Percentiles rank a stretch among this genome's conserved stretches.
Evolutionary conservation across 805 yeast species (phyloP).

Genomic region (Cyberlindnera suaveolens): DNA sequence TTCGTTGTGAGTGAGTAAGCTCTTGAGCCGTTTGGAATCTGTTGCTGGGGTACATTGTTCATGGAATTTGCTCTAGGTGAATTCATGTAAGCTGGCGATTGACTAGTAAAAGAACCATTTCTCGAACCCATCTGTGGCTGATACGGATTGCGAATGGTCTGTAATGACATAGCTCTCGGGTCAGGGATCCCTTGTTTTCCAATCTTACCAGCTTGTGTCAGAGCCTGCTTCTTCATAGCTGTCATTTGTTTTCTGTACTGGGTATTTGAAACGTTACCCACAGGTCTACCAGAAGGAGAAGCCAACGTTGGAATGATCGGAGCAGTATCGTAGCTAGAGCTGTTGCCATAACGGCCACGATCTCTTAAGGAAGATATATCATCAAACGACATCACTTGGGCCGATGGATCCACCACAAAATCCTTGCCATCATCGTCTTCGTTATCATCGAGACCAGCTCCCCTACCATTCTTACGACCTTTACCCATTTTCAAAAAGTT

Average conservation of each 20-base stretch:
- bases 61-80: slow-evolving; percentile 16
- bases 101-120: slow-evolving; percentile 33
- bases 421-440: slow-evolving; percentile 34
- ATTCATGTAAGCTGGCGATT: slow-evolving; percentile 20
- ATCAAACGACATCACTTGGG: slow-evolving; percentile 47
- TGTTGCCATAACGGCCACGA: slow-evolving; percentile 58
- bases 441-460: slow-evolving; percentile 26
- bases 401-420: slow-evolving; percentile 24
- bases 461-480: slow-evolving; percentile 1
- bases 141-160: slow-evolving; percentile 20
- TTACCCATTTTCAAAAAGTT: slow-evolving; percentile 11
- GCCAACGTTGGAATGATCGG: slow-evolving; percentile 72
- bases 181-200: slow-evolving; percentile 17
- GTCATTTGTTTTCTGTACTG: slow-evolving; percentile 68
- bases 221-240: slow-evolving; percentile 55
- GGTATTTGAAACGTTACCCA: slow-evolving; percentile 37
- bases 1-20: slow-evolving; percentile 19
- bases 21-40: slow-evolving; percentile 9
- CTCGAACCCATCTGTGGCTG: slow-evolving; percentile 19
- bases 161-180: slow-evolving; percentile 43
- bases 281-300: slow-evolving; percentile 22
- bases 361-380: slow-evolving; percentile 61
- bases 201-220: slow-evolving; percentile 37
- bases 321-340: slow-evolving; percentile 43
- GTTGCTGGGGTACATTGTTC: slow-evolving; percentile 4